Evolutionary conservation across 768 basidiomycete genomes (phyloP).

Genomic region (Sporobolomyces phaffii): DNA sequence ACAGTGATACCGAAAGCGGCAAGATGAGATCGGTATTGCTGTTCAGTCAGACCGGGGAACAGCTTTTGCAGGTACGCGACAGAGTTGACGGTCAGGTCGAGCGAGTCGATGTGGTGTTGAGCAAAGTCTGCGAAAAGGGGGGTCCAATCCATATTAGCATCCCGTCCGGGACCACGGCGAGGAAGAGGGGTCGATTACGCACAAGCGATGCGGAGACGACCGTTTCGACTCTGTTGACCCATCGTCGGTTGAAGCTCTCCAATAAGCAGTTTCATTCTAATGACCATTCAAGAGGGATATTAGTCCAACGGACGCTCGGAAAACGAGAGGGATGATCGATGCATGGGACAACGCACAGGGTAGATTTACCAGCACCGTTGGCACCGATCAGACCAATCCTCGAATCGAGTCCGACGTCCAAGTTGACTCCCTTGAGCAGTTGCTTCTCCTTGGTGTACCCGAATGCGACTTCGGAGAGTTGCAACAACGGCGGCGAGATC

Average conservation of each 20-base stretch:
- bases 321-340: too few relatives aligned
- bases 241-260: constrained; percentile 67
- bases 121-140: constrained; percentile 67
- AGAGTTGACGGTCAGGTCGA: constrained; percentile 75
- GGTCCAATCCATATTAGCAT: too few relatives aligned
- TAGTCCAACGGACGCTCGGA: too few relatives aligned
- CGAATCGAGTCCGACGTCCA: constrained; percentile 90
- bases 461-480: constrained; percentile 83
- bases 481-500: constrained; percentile 89
- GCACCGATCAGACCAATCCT: constrained; percentile 84
- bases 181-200: constrained; percentile 44
- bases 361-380: constrained; percentile 86
- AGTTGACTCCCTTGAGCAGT: constrained; percentile 69
- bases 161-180: neutral
- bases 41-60: constrained; percentile 90
- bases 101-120: constrained; percentile 91
- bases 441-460: constrained; percentile 69
- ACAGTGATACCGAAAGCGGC: constrained; percentile 97
- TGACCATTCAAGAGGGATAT: too few relatives aligned
- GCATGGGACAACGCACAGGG: constrained; percentile 57
- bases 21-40: constrained; percentile 89
- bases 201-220: constrained; percentile 74
- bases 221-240: constrained; percentile 84
- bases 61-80: constrained; percentile 86
- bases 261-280: constrained; percentile 83